Conservation (phyloP, 1,284 basidiomycete species). For the Mycena citricolor region DNA sequence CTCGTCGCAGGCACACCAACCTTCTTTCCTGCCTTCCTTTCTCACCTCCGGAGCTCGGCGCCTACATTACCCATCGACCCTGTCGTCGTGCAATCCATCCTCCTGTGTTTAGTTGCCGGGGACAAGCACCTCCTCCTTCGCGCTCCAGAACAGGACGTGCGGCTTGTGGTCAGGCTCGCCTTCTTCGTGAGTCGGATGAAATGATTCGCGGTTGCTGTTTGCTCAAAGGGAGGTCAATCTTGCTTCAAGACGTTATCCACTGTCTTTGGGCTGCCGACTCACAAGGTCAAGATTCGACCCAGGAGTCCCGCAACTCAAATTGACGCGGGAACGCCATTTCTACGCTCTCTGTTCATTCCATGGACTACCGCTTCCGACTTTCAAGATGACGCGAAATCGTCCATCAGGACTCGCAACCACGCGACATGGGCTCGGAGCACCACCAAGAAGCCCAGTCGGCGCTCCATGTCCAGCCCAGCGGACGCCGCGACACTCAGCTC, state of each 20-base stretch:
- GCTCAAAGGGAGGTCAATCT: neutral
- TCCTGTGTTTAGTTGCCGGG: conserved; percentile 62
- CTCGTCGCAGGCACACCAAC: conserved; percentile 40
- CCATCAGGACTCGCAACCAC: conserved; percentile 20
- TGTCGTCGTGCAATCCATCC: conserved; percentile 62
- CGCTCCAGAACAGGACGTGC: conserved; percentile 59
- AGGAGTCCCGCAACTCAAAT: conserved; percentile 21
- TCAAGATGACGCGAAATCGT: conserved; percentile 30
- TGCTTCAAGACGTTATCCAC: conserved; percentile 51
- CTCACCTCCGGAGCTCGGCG: conserved; percentile 42
- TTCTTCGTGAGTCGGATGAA: conserved; percentile 52
- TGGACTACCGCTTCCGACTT: conserved; percentile 29
- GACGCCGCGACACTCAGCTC: conserved; percentile 14
- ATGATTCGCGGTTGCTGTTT: no score
- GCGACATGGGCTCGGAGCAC: conserved; percentile 16
- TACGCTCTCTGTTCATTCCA: conserved; percentile 54
- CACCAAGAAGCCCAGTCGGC: conserved; percentile 7
- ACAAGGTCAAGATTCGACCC: conserved; percentile 53
- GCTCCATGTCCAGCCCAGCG: conserved; percentile 15
- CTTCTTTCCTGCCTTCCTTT: conserved; percentile 54
- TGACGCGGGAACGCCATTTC: conserved; percentile 39
- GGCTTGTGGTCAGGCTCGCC: conserved; percentile 52
- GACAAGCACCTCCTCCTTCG: conserved; percentile 62
- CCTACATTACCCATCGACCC: conserved; percentile 56
- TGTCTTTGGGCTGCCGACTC: conserved; percentile 57